Base-by-base conservation (phyloP, 164 flowering plant species). In the Stephania japonica region DNA sequence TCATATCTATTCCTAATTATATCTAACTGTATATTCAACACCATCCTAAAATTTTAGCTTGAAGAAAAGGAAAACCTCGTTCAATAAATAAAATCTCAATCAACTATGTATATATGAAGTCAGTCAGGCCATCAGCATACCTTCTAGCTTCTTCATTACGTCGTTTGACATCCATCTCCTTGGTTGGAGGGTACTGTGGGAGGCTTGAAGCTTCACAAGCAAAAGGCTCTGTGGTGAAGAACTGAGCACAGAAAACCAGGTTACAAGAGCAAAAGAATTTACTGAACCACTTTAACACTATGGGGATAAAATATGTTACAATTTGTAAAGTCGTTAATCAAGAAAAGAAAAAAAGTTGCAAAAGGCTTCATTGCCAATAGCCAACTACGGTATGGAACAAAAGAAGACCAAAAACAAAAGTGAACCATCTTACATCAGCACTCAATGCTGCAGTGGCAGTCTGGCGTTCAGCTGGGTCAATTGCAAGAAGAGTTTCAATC, bases 131-230 rank as follows among this genome's bases (percentile, higher is more conserved):
- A 75, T 42, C 44, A 27, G 63, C 72, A 47, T 3, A 94, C 98
- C 97, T 94, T 83, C 97, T 83, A 76, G 92, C 90, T 83, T 88
- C 97, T 87, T 94, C 95, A 86, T 93, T 97, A 27, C 97, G 88
- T 43, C 86, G 81, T 77, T 94, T 94, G 23, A 96, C 96, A 85
- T 94, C 98, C 89, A 94, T 94, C 83, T 94, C 98, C 80, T 94
- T 94, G 86, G 89, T 94, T 47, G 98, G 98, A 65, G 97, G 97
- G 80, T 93, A 93, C 77, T 90, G 89, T 68, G 98, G 98, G 71
- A 93, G 90, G 79, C 89, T 93, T 21, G 95, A 90, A 64, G 98
- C 97, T 1, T 93, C 97, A 80, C 98, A 94, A 47, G 97, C 97
- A 83, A 84, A 86, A 73, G 98, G 98, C 77, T 85, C 81, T 21